phyloP scores from a whole-genome alignment of 1,139 yeast species.

The Starmera stellimalicola region DNA sequence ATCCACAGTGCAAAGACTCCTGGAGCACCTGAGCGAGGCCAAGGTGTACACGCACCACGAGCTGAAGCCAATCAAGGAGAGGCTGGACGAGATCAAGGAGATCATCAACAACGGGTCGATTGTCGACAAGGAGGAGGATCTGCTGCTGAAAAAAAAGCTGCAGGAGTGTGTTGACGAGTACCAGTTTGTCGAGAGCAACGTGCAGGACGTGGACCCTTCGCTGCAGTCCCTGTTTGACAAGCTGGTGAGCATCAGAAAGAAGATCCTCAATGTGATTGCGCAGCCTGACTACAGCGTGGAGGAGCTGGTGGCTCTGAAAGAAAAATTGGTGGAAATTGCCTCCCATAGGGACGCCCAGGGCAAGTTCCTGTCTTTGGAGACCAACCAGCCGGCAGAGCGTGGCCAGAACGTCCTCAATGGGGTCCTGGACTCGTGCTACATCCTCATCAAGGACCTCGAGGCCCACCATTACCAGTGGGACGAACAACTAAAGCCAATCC shows the following conservation, averaged over 20 bases:
- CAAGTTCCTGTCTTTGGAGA: conserved; percentile 30
- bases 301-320: conserved; percentile 25
- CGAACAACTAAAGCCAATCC: conserved; percentile 38
- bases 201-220: conserved; percentile 47
- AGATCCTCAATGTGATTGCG: conserved; percentile 40
- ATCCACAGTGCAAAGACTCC: conserved; percentile 70
- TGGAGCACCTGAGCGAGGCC: conserved; percentile 74
- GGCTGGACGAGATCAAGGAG: conserved; percentile 57
- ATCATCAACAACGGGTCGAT: conserved; percentile 26
- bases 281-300: conserved; percentile 24
- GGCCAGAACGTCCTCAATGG: conserved; percentile 67
- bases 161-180: conserved; percentile 48
- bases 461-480: conserved; percentile 46
- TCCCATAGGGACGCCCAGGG: conserved; percentile 34
- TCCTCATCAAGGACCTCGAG: conserved; percentile 57
- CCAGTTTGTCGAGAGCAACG: conserved; percentile 39
- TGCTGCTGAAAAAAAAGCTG: conserved; percentile 48
- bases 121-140: conserved; percentile 40
- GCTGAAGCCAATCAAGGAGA: conserved; percentile 59
- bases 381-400: conserved; percentile 24
- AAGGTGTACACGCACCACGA: conserved; percentile 80
- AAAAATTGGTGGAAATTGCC: conserved; percentile 33
- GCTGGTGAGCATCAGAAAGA: conserved; percentile 45
- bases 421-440: conserved; percentile 72
- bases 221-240: conserved; percentile 42